Base-by-base conservation (phyloP, 192 early-diverging fungal genomes). In the Podila minutissima region DNA sequence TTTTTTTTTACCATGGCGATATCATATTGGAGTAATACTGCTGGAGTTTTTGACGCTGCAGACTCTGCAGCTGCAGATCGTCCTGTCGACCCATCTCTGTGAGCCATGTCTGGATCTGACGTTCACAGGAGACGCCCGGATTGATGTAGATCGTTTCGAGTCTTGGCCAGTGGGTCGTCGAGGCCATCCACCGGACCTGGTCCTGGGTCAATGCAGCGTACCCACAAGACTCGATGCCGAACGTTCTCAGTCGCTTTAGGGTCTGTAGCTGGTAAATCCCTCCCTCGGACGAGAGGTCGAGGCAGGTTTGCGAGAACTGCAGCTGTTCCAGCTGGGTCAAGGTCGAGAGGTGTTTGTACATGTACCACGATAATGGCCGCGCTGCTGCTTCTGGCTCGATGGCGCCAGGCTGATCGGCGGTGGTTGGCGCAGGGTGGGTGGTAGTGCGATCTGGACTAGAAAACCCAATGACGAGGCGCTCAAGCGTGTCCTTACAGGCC, bases 161-260 rank as follows among this genome's bases (percentile, higher is more conserved):
- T 20, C 19, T 53, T 4, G 69, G 75, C 75, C 75, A 78, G 17
- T 61, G 59, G 26, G 10, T 8, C 2, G 63, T 31, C 29, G 32
- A 48, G 28, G 61, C 64, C 69, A 78, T 78, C 64, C 69, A 71
- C 4, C n/a, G 32, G 11, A 78, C 28, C 33, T 66, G 68, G 28
- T 55, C 59, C 8, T 49, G 59, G 2, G 59, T 61, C 28, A 71
- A 26, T 3, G 57, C 10, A 1, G 46, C 11, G 28, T 78, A 78
- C 13, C 49, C 69, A 55, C 75, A 78, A 1, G 68, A 71, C 59
- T 78, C 75, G 22, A 78, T 71, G 32, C 65, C 63, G 20, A 78
- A 62, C 2, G 22, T 32, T 13, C 64, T 33, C 17, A 78, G 64
- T 6, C 32, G 49, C 11, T 37, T 71, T 9, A 78, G 62, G 0